Evolutionary conservation across 805 yeast genomes (phyloP).

Genomic region (Metschnikowia cubensis): DNA sequence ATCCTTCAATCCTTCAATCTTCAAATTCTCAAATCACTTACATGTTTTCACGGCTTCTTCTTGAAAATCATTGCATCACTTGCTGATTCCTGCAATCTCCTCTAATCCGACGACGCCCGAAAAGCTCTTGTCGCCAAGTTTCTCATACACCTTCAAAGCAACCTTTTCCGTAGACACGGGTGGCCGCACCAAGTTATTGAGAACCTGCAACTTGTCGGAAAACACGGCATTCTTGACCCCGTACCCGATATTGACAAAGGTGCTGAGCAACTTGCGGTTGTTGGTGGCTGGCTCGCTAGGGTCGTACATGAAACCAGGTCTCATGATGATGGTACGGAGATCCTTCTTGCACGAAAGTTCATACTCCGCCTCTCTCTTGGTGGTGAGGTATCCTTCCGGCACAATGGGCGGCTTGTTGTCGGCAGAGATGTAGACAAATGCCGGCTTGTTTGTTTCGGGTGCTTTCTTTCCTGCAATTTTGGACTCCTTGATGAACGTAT

Average conservation of each 20-base stretch:
- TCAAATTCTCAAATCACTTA: too few relatives aligned
- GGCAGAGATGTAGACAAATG: slow-evolving; percentile 77
- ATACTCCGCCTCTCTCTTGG: slow-evolving; percentile 75
- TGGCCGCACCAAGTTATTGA: slow-evolving; percentile 49
- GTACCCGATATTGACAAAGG: slow-evolving; percentile 39
- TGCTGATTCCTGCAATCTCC: slow-evolving; percentile 22
- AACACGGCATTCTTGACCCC: slow-evolving; percentile 42
- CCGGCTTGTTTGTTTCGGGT: slow-evolving; percentile 17
- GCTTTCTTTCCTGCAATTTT: background rate
- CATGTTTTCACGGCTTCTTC: too few relatives aligned
- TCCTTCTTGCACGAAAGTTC: slow-evolving; percentile 44
- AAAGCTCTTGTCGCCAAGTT: slow-evolving; percentile 46
- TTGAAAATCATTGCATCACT: background rate
- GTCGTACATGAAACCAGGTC: slow-evolving; percentile 87
- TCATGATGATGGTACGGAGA: slow-evolving; percentile 58
- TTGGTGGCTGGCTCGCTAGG: slow-evolving; percentile 29
- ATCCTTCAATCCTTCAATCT: background rate
- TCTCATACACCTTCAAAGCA: slow-evolving; percentile 53
- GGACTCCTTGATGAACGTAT: slow-evolving; percentile 35
- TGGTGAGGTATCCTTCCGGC: slow-evolving; percentile 66
- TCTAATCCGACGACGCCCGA: slow-evolving; percentile 60
- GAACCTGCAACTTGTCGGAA: slow-evolving; percentile 27
- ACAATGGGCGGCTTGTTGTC: slow-evolving; percentile 61
- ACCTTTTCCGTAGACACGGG: slow-evolving; percentile 66
- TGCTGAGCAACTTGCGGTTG: slow-evolving; percentile 40